phyloP scores from a whole-genome alignment of 1,284 basidiomycete genomes.

The Cerioporus squamosus region DNA sequence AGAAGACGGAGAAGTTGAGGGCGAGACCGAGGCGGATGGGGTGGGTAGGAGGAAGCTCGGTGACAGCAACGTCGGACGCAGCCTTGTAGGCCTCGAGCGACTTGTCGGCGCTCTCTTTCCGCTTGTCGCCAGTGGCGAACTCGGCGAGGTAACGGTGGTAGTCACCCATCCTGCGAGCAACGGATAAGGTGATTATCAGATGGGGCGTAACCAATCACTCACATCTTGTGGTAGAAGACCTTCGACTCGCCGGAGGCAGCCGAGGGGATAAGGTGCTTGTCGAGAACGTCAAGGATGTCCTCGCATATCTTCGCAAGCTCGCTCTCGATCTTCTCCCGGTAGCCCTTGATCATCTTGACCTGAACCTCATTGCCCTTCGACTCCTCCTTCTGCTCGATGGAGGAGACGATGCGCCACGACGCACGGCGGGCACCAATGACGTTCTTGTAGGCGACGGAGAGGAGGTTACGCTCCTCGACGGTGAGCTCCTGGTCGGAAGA shows the following conservation, averaged over 20 bases:
- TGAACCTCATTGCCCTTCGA: slow-evolving; percentile 98
- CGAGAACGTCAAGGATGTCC: slow-evolving; percentile 98
- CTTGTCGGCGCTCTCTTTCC: slow-evolving; percentile 98
- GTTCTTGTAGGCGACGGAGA: slow-evolving; percentile 99
- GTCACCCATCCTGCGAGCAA: slow-evolving; percentile 92
- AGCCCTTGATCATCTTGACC: slow-evolving; percentile 98
- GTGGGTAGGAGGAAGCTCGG: slow-evolving; percentile 98
- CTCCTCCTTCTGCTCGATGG: slow-evolving; percentile 99
- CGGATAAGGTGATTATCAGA: neutral
- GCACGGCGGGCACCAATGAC: slow-evolving; percentile 99
- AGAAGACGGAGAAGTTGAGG: slow-evolving; percentile 99
- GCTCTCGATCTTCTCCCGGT: slow-evolving; percentile 98
- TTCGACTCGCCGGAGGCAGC: slow-evolving; percentile 98
- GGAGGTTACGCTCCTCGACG: slow-evolving; percentile 98
- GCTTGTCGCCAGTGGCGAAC: slow-evolving; percentile 98
- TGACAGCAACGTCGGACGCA: slow-evolving; percentile 97
- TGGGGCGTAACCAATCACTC: slow-evolving; percentile 34
- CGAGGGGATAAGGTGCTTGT: slow-evolving; percentile 99
- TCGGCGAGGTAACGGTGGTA: slow-evolving; percentile 99
- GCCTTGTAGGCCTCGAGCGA: slow-evolving; percentile 99
- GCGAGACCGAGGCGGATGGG: slow-evolving; percentile 99
- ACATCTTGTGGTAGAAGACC: slow-evolving; percentile 99
- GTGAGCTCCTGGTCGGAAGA: slow-evolving; percentile 98
- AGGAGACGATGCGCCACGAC: slow-evolving; percentile 98
- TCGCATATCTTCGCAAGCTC: slow-evolving; percentile 99